Conservation (phyloP, 352 stramenopile species). For the Phytopythium litorale region DNA sequence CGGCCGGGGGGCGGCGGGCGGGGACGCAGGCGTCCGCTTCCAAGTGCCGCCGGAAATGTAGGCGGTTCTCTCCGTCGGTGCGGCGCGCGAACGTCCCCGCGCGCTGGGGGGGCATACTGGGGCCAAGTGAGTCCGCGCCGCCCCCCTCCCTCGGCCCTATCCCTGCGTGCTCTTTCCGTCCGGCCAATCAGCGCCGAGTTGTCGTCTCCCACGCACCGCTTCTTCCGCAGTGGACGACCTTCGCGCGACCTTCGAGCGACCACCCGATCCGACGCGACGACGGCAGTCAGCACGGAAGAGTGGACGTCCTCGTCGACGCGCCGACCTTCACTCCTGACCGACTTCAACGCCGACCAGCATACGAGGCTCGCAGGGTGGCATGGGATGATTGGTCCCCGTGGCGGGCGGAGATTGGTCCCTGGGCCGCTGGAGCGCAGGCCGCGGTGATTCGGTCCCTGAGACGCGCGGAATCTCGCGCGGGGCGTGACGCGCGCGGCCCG, state of each 20-base stretch:
- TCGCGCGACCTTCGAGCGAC: slow-evolving; percentile 4
- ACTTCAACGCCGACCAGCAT: too few species aligned
- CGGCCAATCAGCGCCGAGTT: slow-evolving; percentile 1
- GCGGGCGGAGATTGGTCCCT: too few species aligned
- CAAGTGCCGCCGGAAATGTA: slow-evolving; percentile 2
- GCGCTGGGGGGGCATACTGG: background rate
- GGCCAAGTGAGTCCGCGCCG: background rate
- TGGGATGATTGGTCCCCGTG: too few species aligned
- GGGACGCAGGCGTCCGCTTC: too few species aligned
- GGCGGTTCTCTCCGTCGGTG: background rate
- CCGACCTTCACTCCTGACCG: too few species aligned
- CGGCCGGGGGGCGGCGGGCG: too few species aligned
- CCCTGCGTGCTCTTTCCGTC: background rate
- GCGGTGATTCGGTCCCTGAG: too few species aligned
- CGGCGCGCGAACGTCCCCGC: too few species aligned
- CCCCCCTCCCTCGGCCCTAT: background rate
- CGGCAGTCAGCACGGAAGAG: background rate
- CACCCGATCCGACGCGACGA: background rate
- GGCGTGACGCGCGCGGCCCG: background rate
- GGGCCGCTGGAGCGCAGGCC: too few species aligned
- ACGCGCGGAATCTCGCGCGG: background rate
- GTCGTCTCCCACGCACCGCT: background rate
- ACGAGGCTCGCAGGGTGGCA: too few species aligned
- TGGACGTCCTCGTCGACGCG: too few species aligned
- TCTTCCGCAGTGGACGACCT: slow-evolving; percentile 1